phyloP scores from a whole-genome alignment of 2,329 filamentous ascomycete genomes.

The Cordyceps javanica region DNA sequence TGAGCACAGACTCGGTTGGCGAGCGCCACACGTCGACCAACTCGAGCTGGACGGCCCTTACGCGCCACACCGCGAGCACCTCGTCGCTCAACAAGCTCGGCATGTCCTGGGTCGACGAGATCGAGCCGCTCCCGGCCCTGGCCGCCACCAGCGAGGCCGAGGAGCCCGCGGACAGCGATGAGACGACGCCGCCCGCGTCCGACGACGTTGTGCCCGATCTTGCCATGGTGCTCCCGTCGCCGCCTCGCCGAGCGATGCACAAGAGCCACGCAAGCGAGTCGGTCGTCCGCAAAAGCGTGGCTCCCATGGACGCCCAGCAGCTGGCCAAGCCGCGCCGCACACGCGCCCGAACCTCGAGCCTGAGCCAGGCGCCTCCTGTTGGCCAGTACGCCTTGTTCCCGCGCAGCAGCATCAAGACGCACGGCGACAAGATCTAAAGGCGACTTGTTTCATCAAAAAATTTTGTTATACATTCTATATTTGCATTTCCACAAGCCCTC shows the following conservation, averaged over 20 bases:
- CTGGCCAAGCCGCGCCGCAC: conserved; percentile 27
- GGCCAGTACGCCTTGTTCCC: conserved; percentile 44
- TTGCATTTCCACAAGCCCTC: neutral
- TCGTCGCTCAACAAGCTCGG: conserved; percentile 35
- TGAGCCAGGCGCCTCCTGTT: conserved; percentile 38
- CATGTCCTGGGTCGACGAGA: conserved; percentile 24
- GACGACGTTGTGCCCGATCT: conserved; percentile 31
- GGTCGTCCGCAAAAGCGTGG: conserved; percentile 23
- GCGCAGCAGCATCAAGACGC: conserved; percentile 25
- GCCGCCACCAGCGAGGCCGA: neutral
- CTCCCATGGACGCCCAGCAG: conserved; percentile 26
- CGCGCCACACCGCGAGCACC: conserved; percentile 48
- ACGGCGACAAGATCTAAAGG: conserved; percentile 8
- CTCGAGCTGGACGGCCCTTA: conserved; percentile 48
- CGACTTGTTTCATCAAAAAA: neutral
- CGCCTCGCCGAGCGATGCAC: conserved; percentile 24
- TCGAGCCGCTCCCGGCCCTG: conserved; percentile 23
- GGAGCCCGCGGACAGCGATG: conserved; percentile 13
- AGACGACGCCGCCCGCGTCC: conserved; percentile 19
- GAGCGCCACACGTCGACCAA: conserved; percentile 48
- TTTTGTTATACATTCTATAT: neutral
- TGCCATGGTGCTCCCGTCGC: conserved; percentile 17
- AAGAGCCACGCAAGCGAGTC: conserved; percentile 34
- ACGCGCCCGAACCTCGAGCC: conserved; percentile 41
- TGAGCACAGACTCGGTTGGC: conserved; percentile 39